Evolutionary conservation across 2,329 filamentous ascomycete genomes (phyloP), one percentile per base, ranked within the genome.

Genomic region (Furcasterigmium furcatum): DNA sequence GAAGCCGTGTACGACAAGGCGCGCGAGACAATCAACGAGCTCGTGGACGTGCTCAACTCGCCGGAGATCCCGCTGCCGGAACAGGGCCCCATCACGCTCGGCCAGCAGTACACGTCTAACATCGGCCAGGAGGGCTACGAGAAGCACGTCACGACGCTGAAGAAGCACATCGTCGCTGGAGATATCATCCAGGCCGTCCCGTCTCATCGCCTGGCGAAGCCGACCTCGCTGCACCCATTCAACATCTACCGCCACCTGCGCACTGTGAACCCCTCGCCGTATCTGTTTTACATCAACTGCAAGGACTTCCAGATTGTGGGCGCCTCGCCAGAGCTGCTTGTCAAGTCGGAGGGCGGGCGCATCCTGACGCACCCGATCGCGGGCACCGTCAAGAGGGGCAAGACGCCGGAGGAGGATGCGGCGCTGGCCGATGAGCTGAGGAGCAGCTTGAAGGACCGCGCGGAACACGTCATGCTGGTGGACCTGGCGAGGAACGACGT

Each of bases 131-230:
- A 78, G 38, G 94, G 94, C 30, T 99, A 99, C 70, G 91, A 96
- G 70, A 73, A 70, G n/a, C 92, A 97, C 63, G 94, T 99, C 45
- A 85, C 80, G 20, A 75, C 71, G 39, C 76, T 99, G 49, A 97
- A 97, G 74, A 77, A 90, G 67, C 92, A 97, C 73, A 97, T 99
- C 57, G 79, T 82, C 57, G 79, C 81, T 51, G 94, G 94, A 55
- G 91, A 97, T 72, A 97, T 99, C 62, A 97, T 99, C 69, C 94
- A 99, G 66, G 90, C 91, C 1, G 94, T 99, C 14, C 94, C 94
- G 2, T 96, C 91, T 35, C 94, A 99, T 70, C 84, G 94, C 43
- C 88, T 97, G 61, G 85, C 91, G 8, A 82, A 92, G 22, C 91
- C 91, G 13, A 99, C 94, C 3, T 84, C 82, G 46, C 75, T 99